Base-by-base conservation (phyloP, 371 early-diverging fungal genomes). In the Mucor mucedo region DNA sequence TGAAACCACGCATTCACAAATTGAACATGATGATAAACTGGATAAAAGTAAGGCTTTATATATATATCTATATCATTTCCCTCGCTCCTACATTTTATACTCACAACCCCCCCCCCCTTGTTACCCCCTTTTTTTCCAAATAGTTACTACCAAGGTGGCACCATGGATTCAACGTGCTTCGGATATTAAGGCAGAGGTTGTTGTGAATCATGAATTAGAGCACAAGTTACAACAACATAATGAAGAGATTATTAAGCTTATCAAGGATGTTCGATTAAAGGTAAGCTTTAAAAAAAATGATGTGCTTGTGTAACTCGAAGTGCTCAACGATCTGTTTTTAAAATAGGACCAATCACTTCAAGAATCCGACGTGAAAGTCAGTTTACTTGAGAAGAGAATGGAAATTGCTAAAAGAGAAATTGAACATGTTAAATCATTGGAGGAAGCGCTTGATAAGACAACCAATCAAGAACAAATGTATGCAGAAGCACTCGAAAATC, bases 141-240 rank as follows among this genome's bases (percentile, higher is more conserved):
- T 66, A 84, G 88, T 84, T 66, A 45, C 73, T 3, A 80, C 79
- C 6, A 72, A 74, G 3, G 84, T 80, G n/a, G 75, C 88, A 52
- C 95, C 95, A 10, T 95, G 97, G 97, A 68, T 86, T 35, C 78
- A 77, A 62, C 85, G 96, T 11, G 92, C 95, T 16, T 84, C 87
- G 47, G 85, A 87, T 44, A 83, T 94, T 73, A 93, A 94, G 74
- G 84, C 83, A 0, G 89, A 89, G 47, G 88, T 90, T 30, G 80
- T 89, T 32, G 79, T 91, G 21, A 93, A 92, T 66, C 80, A 84
- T n/a, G 93, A 92, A 39, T 82, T 91, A 57, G 88, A 93, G 63
- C 87, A 84, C 14, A 89, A 91, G 69, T 74, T 92, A 21, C 90
- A 89, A 55, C 83, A 88, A 30, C 84, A 89, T 33, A 86, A 85